Conservation (phyloP, 345 rosid species). For the Ricinus communis region DNA sequence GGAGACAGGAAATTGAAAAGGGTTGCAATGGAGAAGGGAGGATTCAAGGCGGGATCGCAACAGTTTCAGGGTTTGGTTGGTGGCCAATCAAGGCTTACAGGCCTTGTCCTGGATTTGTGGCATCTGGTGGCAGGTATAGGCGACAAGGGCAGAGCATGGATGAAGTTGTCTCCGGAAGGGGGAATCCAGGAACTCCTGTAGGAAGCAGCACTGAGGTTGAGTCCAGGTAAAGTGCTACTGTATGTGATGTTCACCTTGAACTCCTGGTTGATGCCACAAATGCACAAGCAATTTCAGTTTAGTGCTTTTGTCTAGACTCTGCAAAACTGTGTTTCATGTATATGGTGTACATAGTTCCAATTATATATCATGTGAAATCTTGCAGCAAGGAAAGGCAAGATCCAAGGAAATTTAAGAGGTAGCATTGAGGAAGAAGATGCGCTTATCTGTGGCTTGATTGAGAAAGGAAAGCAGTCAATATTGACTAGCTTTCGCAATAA, state of each 20-base stretch:
- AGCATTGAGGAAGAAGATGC: not conserved
- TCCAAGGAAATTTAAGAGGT: conserved; percentile 34
- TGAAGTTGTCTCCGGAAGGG: conserved; percentile 73
- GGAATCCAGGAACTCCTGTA: conserved; percentile 19
- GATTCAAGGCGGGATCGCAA: conserved; percentile 97
- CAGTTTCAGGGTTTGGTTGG: conserved; percentile 96
- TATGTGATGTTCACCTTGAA: not conserved
- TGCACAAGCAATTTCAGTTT: not conserved
- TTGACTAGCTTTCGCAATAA: not conserved
- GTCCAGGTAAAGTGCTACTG: conserved; percentile 31
- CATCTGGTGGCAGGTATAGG: conserved; percentile 79
- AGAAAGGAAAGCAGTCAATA: not conserved
- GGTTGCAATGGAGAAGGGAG: conserved; percentile 95
- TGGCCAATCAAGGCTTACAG: conserved; percentile 98
- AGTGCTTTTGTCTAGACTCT: not conserved
- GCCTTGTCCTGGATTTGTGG: conserved; percentile 86
- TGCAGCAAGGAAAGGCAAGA: conserved; percentile 41
- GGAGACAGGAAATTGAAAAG: conserved; percentile 68
- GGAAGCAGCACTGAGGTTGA: conserved; percentile 23
- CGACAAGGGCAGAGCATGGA: conserved; percentile 92
- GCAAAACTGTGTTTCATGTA: too few relatives aligned
- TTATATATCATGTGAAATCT: not conserved
- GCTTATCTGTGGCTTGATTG: not conserved
- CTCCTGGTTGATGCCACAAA: not conserved
- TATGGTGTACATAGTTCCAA: not conserved